These are phyloP conservation scores for Polygonum maritimum DNA, from an alignment of 148 eudicot genomes.

Conservation along the genomic window DNA sequence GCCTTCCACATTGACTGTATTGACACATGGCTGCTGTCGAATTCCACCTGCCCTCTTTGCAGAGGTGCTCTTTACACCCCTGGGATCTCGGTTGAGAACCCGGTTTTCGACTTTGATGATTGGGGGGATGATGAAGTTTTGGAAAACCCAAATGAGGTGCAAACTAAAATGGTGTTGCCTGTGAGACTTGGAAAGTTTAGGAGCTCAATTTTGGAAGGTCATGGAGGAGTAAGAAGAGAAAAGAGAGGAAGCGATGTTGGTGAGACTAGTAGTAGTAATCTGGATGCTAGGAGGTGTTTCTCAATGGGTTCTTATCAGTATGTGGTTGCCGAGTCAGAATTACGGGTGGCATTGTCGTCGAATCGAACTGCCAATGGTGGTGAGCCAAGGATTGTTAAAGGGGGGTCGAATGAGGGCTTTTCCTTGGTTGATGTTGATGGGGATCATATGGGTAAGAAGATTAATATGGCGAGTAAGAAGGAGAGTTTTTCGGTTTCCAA, in stretches of 20 bases:
- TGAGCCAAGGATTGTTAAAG: conserved; percentile 21
- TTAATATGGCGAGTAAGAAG: conserved; percentile 49
- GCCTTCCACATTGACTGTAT: conserved; percentile 90
- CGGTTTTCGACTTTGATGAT: conserved; percentile 45
- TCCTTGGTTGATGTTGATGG: conserved; percentile 15
- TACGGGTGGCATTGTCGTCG: conserved; percentile 62
- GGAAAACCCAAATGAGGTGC: conserved; percentile 26
- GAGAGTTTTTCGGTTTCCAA: conserved; percentile 92
- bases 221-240: conserved; percentile 10
- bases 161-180: conserved; percentile 54
- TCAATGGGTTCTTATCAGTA: conserved; percentile 93
- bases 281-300: conserved; percentile 86
- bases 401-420: conserved; percentile 26
- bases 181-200: conserved; percentile 80
- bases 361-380: conserved; percentile 13
- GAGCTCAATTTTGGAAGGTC: conserved; percentile 29
- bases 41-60: conserved; percentile 87
- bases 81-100: conserved; percentile 55
- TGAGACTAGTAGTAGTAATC: conserved; percentile 67
- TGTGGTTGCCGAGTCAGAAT: conserved; percentile 55
- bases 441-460: conserved; percentile 55
- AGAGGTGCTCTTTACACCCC: conserved; percentile 65
- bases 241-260: conserved; percentile 33
- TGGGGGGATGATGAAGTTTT: conserved; percentile 32
- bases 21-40: conserved; percentile 83